Conservation (phyloP, 2,329 filamentous ascomycete genomes). For the Monosporascus cannonballus region DNA sequence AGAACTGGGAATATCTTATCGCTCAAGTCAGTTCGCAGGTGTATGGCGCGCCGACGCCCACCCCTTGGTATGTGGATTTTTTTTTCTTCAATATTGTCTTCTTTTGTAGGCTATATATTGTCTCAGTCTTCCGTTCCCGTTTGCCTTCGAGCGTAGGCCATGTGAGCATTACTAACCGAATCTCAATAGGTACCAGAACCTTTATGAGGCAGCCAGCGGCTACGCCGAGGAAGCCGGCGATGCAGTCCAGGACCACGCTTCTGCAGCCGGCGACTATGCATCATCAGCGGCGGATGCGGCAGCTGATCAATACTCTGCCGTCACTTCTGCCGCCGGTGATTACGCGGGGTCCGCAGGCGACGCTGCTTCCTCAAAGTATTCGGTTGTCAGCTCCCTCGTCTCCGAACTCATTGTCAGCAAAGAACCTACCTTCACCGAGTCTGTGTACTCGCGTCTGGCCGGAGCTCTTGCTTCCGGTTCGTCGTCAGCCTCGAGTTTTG, state of each 20-base stretch:
- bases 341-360: slow-evolving; percentile 59
- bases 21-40: slow-evolving; percentile 62
- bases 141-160: too few relatives aligned
- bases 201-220: slow-evolving; percentile 39
- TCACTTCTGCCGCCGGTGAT: slow-evolving; percentile 34
- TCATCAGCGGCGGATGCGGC: slow-evolving; percentile 29
- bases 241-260: slow-evolving; percentile 18
- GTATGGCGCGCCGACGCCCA: slow-evolving; percentile 59
- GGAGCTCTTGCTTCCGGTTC: slow-evolving; percentile 66
- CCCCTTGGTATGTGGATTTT: slow-evolving; percentile 35
- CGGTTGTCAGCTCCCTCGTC: slow-evolving; percentile 63
- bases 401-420: slow-evolving; percentile 72
- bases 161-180: not conserved
- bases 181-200: slow-evolving; percentile 32
- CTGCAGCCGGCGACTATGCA: slow-evolving; percentile 28
- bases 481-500: slow-evolving; percentile 43
- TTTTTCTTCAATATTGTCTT: not conserved
- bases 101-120: not conserved
- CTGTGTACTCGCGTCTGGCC: slow-evolving; percentile 65
- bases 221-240: slow-evolving; percentile 19
- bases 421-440: slow-evolving; percentile 77
- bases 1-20: slow-evolving; percentile 58
- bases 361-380: slow-evolving; percentile 58
- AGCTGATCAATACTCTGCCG: slow-evolving; percentile 15
- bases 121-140: not conserved